Evolutionary conservation across 2,329 filamentous ascomycete species (phyloP).

Genomic region (Paramyrothecium sp.): DNA sequence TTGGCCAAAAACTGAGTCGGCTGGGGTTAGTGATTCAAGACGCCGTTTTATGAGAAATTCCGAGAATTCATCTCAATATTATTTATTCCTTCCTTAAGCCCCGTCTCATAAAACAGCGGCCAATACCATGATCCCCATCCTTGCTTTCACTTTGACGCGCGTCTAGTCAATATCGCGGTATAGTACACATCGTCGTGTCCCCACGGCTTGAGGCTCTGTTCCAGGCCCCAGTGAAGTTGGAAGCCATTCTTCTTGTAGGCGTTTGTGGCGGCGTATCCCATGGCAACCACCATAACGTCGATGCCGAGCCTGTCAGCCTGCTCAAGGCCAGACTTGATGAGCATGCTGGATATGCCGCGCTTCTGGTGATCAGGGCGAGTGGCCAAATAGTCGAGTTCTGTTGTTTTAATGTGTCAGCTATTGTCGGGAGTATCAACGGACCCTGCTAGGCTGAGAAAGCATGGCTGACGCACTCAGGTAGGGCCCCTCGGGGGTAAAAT

Average conservation of each 20-base stretch:
- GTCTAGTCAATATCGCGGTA: constrained; percentile 2
- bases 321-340: constrained; percentile 16
- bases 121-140: no score
- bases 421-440: no score
- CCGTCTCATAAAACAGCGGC: no score
- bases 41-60: no score
- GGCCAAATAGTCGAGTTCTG: constrained; percentile 19
- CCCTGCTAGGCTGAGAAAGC: no score
- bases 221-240: constrained; percentile 1
- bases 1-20: no score
- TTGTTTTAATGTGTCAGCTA: no score
- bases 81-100: no score
- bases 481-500: neutral
- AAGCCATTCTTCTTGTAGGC: constrained; percentile 18
- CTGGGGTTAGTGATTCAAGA: no score
- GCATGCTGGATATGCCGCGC: constrained; percentile 16
- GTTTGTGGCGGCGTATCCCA: constrained; percentile 9
- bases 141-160: neutral
- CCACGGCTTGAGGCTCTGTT: constrained; percentile 4
- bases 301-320: constrained; percentile 13
- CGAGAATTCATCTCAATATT: no score
- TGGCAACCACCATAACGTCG: constrained; percentile 14
- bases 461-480: neutral
- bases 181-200: constrained; percentile 6
- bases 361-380: constrained; percentile 17